These are phyloP conservation scores for Phialocephala subalpina DNA, from an alignment of 2,329 filamentous ascomycete genomes.

Conservation along the genomic window DNA sequence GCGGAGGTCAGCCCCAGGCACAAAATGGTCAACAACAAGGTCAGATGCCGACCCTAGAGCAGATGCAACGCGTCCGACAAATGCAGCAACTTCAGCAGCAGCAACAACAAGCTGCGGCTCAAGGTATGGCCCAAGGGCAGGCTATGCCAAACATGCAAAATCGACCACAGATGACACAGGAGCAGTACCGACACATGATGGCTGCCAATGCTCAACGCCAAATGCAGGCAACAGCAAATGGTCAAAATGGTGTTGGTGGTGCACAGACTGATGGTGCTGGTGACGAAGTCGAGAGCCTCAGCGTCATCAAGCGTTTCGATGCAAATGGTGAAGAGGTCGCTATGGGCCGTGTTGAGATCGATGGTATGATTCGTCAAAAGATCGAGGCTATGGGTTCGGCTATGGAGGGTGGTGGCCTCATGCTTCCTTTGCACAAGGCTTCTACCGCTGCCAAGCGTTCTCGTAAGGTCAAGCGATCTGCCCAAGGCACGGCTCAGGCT, in stretches of 20 bases:
- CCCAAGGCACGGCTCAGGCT: conserved; percentile 52
- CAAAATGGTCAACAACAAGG: conserved; percentile 23
- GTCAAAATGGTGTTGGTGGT: conserved; percentile 52
- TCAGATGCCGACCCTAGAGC: conserved; percentile 2
- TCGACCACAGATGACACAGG: conserved; percentile 37
- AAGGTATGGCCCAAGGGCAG: conserved; percentile 21
- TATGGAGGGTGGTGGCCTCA: conserved; percentile 79
- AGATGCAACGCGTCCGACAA: conserved; percentile 14
- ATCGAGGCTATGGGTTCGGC: conserved; percentile 70
- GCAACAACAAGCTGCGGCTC: conserved; percentile 36
- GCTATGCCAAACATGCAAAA: conserved; percentile 25
- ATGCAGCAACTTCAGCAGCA: conserved; percentile 32
- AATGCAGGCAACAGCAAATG: conserved; percentile 36
- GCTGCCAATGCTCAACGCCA: conserved; percentile 35
- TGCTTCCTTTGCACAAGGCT: conserved; percentile 67
- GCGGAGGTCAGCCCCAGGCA: conserved; percentile 39
- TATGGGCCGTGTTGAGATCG: conserved; percentile 69
- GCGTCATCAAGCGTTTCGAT: conserved; percentile 65
- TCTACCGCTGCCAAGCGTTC: conserved; percentile 48
- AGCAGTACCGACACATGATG: conserved; percentile 41
- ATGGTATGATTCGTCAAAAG: conserved; percentile 72
- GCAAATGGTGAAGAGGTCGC: conserved; percentile 61
- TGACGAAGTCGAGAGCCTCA: conserved; percentile 60
- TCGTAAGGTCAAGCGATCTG: conserved; percentile 35
- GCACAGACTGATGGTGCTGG: conserved; percentile 81